These are phyloP conservation scores for Gossypium stocksii DNA, from an alignment of 345 rosid species.

Conservation along the genomic window DNA sequence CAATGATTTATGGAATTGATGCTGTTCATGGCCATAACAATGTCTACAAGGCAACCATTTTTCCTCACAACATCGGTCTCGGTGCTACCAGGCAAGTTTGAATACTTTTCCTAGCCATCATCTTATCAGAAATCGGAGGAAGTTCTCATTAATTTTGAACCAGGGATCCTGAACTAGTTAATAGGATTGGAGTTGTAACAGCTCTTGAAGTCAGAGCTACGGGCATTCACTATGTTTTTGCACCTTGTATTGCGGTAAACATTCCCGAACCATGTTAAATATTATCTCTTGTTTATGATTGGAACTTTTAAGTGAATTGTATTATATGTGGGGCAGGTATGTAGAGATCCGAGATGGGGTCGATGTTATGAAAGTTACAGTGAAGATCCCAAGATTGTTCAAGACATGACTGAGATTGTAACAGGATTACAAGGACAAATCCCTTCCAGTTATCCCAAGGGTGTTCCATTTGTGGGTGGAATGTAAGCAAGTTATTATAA, in stretches of 20 bases:
- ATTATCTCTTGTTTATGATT: neutral
- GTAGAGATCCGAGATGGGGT: conserved; percentile 21
- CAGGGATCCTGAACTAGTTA: conserved; percentile 75
- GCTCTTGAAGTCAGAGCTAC: conserved; percentile 92
- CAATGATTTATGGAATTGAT: conserved; percentile 75
- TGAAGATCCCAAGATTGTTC: conserved; percentile 21
- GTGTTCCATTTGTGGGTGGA: conserved; percentile 40
- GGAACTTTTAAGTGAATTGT: neutral
- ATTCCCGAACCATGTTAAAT: neutral
- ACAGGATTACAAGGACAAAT: conserved; percentile 43
- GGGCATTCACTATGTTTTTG: conserved; percentile 72
- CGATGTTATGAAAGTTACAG: conserved; percentile 16
- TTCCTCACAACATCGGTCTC: conserved; percentile 87
- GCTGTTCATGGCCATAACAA: conserved; percentile 83
- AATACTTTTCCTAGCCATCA: neutral
- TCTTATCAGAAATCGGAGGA: neutral
- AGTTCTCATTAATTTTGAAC: neutral
- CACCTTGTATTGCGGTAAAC: conserved; percentile 82
- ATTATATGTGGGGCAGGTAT: conserved; percentile 2
- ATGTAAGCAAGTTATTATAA: conserved; percentile 24
- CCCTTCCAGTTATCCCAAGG: conserved; percentile 27
- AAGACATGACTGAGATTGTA: conserved; percentile 36
- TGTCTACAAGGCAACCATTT: conserved; percentile 73
- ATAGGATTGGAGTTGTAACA: conserved; percentile 85
- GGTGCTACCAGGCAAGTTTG: conserved; percentile 71